Evolutionary conservation across 1,139 yeast species (phyloP).

Genomic region (Pichia sp.): DNA sequence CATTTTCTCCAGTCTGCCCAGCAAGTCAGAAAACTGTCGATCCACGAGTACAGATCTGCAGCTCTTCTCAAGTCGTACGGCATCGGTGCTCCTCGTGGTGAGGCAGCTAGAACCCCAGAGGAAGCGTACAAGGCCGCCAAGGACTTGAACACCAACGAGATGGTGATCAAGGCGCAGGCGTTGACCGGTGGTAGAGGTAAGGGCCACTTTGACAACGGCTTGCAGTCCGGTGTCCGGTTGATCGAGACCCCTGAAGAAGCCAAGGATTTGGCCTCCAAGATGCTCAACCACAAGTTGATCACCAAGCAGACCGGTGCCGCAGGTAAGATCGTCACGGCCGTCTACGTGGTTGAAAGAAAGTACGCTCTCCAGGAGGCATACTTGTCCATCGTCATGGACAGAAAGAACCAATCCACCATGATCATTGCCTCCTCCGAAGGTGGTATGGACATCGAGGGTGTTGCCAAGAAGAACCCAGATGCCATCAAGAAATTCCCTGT

Average conservation of each 20-base stretch:
- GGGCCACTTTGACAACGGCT: conserved; percentile 94
- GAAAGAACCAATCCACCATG: conserved; percentile 84
- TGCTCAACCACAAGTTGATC: conserved; percentile 88
- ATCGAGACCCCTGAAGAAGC: conserved; percentile 86
- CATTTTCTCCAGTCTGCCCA: conserved; percentile 8
- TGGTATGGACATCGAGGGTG: conserved; percentile 99
- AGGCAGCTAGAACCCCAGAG: conserved; percentile 83
- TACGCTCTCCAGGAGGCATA: conserved; percentile 93
- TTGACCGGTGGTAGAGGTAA: conserved; percentile 99
- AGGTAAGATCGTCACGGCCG: conserved; percentile 96
- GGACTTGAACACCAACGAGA: conserved; percentile 62
- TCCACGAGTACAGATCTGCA: conserved; percentile 96
- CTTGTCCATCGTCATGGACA: conserved; percentile 91
- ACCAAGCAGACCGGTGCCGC: conserved; percentile 98
- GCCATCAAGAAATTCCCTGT: conserved; percentile 90
- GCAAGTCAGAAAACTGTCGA: conserved; percentile 62
- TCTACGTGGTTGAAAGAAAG: conserved; percentile 91
- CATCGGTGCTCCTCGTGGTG: conserved; percentile 87
- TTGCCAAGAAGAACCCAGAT: conserved; percentile 85
- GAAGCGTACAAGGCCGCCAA: conserved; percentile 83
- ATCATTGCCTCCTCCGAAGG: conserved; percentile 97
- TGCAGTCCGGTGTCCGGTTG: conserved; percentile 94
- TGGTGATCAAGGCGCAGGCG: conserved; percentile 97
- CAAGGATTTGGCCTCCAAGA: conserved; percentile 75
- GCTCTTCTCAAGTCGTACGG: conserved; percentile 73